Conservation (phyloP, 2,329 filamentous ascomycete genomes). For the Talaromyces verruculosus region DNA sequence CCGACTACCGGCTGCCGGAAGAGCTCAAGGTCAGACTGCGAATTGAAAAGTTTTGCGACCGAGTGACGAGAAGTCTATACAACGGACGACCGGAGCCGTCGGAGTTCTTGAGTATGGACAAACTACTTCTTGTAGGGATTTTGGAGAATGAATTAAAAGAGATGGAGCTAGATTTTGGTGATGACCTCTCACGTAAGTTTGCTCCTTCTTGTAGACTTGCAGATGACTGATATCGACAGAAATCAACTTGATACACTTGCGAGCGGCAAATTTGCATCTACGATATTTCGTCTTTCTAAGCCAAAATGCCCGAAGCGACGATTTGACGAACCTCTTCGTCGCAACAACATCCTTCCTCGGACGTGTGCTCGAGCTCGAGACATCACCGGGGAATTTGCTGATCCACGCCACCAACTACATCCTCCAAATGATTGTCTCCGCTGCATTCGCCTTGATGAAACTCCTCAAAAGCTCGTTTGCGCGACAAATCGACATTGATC, state of each 20-base stretch:
- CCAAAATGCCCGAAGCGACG: conserved; percentile 44
- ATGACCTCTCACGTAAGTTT: conserved; percentile 36
- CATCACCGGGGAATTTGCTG: conserved; percentile 48
- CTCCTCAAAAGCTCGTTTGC: conserved; percentile 64
- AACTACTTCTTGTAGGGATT: conserved; percentile 45
- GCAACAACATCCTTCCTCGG: conserved; percentile 49
- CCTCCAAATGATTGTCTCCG: conserved; percentile 64
- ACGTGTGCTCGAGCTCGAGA: conserved; percentile 46
- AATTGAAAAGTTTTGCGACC: conserved; percentile 60
- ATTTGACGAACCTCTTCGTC: conserved; percentile 45
- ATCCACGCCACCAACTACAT: conserved; percentile 61
- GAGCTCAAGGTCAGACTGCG: conserved; percentile 53
- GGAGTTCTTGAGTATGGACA: conserved; percentile 47
- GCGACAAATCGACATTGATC: conserved; percentile 53
- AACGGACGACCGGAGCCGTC: conserved; percentile 56
- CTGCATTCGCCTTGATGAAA: conserved; percentile 63
- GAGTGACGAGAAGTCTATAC: conserved; percentile 57
- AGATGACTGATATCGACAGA: conserved; percentile 26
- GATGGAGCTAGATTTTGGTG: conserved; percentile 54
- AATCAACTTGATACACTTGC: conserved; percentile 49
- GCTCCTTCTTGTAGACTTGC: neutral
- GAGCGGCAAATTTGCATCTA: conserved; percentile 47
- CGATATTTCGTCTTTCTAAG: conserved; percentile 49
- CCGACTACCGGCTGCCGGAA: conserved; percentile 49
- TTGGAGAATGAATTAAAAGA: conserved; percentile 48